phyloP scores from a whole-genome alignment of 495 filamentous ascomycete genomes.

The Hypoxylon fragiforme region DNA sequence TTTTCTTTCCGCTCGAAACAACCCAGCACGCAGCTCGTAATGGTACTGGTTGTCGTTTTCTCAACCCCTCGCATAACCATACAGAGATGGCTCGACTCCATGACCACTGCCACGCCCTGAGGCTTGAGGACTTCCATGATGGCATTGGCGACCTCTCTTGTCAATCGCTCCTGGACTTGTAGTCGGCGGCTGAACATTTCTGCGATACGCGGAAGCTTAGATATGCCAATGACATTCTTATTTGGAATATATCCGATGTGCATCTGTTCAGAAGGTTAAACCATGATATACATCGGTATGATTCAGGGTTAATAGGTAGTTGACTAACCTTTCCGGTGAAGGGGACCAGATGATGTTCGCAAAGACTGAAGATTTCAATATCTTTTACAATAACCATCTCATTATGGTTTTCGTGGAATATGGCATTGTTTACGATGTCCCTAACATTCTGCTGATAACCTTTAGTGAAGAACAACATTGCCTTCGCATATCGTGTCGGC shows the following conservation, averaged over 20 bases:
- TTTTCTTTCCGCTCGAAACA: constrained; percentile 90
- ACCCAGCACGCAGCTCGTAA: constrained; percentile 94
- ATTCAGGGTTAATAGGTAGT: not conserved
- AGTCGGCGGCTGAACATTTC: constrained; percentile 95
- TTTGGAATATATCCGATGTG: constrained; percentile 97
- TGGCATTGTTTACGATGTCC: constrained; percentile 90
- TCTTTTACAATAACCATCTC: constrained; percentile 98
- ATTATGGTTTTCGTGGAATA: constrained; percentile 96
- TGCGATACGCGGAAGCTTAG: constrained; percentile 91
- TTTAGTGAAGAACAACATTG: constrained; percentile 98
- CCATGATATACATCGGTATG: too few relatives aligned
- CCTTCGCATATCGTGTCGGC: constrained; percentile 89
- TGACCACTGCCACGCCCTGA: constrained; percentile 93
- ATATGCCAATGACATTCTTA: constrained; percentile 85
- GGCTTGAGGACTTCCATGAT: constrained; percentile 91
- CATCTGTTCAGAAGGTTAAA: constrained; percentile 61
- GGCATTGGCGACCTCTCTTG: constrained; percentile 93
- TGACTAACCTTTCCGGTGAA: constrained; percentile 83
- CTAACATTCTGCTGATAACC: constrained; percentile 95
- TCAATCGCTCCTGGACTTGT: constrained; percentile 94
- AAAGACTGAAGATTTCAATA: constrained; percentile 93
- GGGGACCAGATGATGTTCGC: constrained; percentile 97
- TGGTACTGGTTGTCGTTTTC: constrained; percentile 84
- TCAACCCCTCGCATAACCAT: constrained; percentile 97
- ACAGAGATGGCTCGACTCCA: constrained; percentile 97